phyloP scores from a whole-genome alignment of 306 rosid species.

The Fragaria ananassa region DNA sequence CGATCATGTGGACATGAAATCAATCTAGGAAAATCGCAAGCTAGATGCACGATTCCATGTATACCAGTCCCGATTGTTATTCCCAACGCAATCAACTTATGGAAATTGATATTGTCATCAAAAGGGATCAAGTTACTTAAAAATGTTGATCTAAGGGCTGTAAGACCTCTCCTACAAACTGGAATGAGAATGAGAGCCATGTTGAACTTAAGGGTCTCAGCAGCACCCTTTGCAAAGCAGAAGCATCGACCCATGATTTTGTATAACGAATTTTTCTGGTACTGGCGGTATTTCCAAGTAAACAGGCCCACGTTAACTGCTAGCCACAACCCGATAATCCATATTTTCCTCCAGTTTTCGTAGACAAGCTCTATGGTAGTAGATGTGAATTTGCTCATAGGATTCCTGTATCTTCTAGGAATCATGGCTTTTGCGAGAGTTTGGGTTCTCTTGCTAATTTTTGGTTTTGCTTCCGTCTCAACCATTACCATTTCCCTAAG shows the following conservation, averaged over 20 bases:
- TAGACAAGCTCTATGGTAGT: slow-evolving; percentile 28
- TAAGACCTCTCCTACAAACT: slow-evolving; percentile 81
- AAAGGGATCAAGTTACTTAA: slow-evolving; percentile 67
- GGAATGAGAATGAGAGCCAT: slow-evolving; percentile 87
- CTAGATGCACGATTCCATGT: slow-evolving; percentile 49
- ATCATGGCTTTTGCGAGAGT: slow-evolving; percentile 65
- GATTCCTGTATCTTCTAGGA: slow-evolving; percentile 63
- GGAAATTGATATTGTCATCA: slow-evolving; percentile 83
- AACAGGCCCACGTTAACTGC: slow-evolving; percentile 49
- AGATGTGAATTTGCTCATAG: slow-evolving; percentile 31
- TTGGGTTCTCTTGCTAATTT: slow-evolving; percentile 17
- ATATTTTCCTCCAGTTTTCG: slow-evolving; percentile 74
- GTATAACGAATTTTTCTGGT: slow-evolving; percentile 40
- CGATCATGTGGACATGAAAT: slow-evolving; percentile 31
- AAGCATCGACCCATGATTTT: slow-evolving; percentile 77
- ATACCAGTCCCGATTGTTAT: slow-evolving; percentile 51
- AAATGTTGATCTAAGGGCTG: slow-evolving; percentile 57
- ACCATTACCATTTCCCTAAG: slow-evolving; percentile 49
- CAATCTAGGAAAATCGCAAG: slow-evolving; percentile 80
- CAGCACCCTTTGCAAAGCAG: slow-evolving; percentile 87
- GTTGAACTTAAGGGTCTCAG: slow-evolving; percentile 90
- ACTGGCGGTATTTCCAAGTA: slow-evolving; percentile 61
- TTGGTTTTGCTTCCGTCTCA: slow-evolving; percentile 40
- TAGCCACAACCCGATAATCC: slow-evolving; percentile 63
- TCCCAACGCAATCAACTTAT: slow-evolving; percentile 56